These are phyloP conservation scores for Mortierella hygrophila DNA, from an alignment of 192 early-diverging fungal genomes.

Conservation along the genomic window DNA sequence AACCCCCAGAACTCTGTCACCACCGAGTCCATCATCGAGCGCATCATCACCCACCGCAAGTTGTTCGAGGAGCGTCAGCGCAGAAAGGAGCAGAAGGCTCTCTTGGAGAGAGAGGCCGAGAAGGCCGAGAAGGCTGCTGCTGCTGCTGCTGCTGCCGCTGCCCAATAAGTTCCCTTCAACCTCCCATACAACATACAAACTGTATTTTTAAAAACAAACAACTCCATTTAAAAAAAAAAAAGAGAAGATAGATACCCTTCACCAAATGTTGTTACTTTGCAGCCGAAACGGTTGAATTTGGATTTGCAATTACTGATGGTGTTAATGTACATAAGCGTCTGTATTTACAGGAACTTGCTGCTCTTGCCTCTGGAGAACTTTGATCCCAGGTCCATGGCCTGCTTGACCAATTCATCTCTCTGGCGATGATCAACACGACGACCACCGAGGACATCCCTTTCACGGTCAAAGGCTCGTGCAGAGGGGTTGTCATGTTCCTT, in stretches of 20 bases:
- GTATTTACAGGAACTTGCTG: slow-evolving; percentile 54
- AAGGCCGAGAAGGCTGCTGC: slow-evolving; percentile 65
- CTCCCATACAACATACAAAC: neutral
- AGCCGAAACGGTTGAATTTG: neutral
- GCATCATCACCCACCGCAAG: slow-evolving; percentile 90
- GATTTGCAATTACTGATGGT: neutral
- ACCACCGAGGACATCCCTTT: slow-evolving; percentile 65
- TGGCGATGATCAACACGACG: slow-evolving; percentile 62
- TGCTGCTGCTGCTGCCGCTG: slow-evolving; percentile 34
- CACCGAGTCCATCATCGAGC: slow-evolving; percentile 87
- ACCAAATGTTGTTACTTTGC: neutral
- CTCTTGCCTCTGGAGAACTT: slow-evolving; percentile 67
- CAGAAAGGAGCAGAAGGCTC: slow-evolving; percentile 79
- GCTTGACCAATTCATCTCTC: slow-evolving; percentile 60
- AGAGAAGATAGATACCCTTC: slow-evolving; percentile 28
- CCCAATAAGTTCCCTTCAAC: slow-evolving; percentile 8
- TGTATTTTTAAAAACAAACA: slow-evolving; percentile 25
- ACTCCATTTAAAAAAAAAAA: slow-evolving; percentile 1
- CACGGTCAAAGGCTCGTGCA: slow-evolving; percentile 68
- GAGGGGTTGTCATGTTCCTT: slow-evolving; percentile 62
- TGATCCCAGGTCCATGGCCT: slow-evolving; percentile 57
- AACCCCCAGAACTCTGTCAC: slow-evolving; percentile 83
- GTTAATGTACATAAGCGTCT: neutral
- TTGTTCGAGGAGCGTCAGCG: slow-evolving; percentile 84
- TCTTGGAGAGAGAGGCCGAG: slow-evolving; percentile 75